phyloP scores from a whole-genome alignment of 2,329 filamentous ascomycete species.

The Pseudogymnoascus sp. region DNA sequence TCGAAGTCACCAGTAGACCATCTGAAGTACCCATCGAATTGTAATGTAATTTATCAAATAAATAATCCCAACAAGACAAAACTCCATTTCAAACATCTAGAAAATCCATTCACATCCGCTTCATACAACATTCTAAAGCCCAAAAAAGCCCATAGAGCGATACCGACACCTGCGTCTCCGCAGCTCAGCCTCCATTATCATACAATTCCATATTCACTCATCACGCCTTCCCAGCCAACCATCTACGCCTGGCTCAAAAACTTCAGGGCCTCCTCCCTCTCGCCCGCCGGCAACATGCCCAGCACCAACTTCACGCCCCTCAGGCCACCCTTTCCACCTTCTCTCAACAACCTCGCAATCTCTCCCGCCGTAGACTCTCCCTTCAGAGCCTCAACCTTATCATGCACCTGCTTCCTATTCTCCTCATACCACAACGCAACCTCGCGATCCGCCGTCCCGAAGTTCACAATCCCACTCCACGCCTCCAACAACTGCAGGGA shows the following conservation, averaged over 20 bases:
- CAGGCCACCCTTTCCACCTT: constrained; percentile 62
- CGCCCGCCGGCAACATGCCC: constrained; percentile 76
- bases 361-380: constrained; percentile 63
- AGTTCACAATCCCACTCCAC: constrained; percentile 73
- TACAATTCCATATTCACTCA: not conserved
- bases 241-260: constrained; percentile 21
- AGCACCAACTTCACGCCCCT: constrained; percentile 83
- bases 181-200: constrained; percentile 3
- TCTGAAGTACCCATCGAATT: not conserved
- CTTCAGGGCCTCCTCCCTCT: constrained; percentile 57
- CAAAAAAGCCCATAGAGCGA: not conserved
- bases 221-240: not conserved
- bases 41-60: not conserved
- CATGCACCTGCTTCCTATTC: constrained; percentile 73
- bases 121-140: not conserved
- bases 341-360: constrained; percentile 60
- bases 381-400: constrained; percentile 80
- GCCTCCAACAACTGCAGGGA: constrained; percentile 71
- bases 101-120: not conserved
- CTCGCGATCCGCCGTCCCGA: constrained; percentile 69
- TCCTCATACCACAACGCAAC: constrained; percentile 96
- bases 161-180: not conserved
- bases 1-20: not conserved
- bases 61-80: not conserved
- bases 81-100: not conserved